These are phyloP conservation scores for Scheffersomyces stambukii DNA, from an alignment of 1,139 yeast species.

Conservation along the genomic window DNA sequence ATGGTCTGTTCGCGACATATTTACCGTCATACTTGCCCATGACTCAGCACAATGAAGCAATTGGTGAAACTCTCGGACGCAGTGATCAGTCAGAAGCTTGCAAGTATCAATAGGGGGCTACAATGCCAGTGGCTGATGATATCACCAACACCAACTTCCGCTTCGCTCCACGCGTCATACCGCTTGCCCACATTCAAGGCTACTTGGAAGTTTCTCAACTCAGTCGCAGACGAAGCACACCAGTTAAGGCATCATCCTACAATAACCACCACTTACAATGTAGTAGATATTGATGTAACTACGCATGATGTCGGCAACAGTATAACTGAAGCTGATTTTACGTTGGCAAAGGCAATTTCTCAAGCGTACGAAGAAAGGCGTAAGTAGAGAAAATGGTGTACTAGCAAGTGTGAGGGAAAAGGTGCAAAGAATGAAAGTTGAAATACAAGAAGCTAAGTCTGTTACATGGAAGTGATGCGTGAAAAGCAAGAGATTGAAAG, in stretches of 20 bases:
- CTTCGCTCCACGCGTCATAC: slow-evolving; percentile 29
- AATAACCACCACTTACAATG: slow-evolving; percentile 58
- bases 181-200: slow-evolving; percentile 48
- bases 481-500: no score
- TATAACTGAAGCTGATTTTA: slow-evolving; percentile 55
- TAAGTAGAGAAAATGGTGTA: slow-evolving; percentile 3
- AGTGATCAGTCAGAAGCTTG: no score
- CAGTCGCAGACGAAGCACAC: slow-evolving; percentile 60
- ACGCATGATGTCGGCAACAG: slow-evolving; percentile 64
- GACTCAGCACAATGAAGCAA: no score
- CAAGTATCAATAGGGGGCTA: no score
- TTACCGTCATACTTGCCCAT: no score
- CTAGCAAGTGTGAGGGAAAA: no score
- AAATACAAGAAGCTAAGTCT: not conserved
- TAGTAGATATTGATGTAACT: slow-evolving; percentile 52
- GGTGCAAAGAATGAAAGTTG: no score
- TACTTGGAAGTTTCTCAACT: slow-evolving; percentile 64
- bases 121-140: no score
- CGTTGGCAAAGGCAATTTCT: slow-evolving; percentile 41
- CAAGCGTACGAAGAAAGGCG: slow-evolving; percentile 7
- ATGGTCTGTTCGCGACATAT: no score
- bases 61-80: no score
- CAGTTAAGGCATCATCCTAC: slow-evolving; percentile 70
- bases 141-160: no score
- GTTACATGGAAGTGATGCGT: not conserved